These are phyloP conservation scores for Ophidiomyces ophidiicola DNA, from an alignment of 2,329 filamentous ascomycete species.

Conservation along the genomic window DNA sequence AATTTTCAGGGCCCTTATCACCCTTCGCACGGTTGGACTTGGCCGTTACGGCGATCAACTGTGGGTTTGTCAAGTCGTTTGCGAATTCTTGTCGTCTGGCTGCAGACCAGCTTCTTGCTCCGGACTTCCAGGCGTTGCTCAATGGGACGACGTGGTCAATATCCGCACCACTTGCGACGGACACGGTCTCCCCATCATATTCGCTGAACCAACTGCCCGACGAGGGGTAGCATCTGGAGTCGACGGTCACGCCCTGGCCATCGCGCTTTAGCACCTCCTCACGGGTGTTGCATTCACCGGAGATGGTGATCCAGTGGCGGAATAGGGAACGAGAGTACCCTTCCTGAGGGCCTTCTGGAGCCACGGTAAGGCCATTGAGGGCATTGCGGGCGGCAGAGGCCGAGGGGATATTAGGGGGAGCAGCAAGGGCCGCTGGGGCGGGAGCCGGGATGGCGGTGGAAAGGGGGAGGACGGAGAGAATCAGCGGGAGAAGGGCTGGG, in stretches of 20 bases:
- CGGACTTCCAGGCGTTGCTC: constrained; percentile 71
- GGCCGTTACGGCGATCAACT: constrained; percentile 68
- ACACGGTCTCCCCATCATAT: constrained; percentile 64
- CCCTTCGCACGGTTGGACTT: constrained; percentile 62
- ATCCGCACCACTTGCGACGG: constrained; percentile 55
- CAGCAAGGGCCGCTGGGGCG: constrained; percentile 21
- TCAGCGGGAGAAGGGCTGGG: constrained; percentile 1
- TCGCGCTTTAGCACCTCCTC: constrained; percentile 65
- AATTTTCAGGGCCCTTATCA: constrained; percentile 60
- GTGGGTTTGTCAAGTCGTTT: constrained; percentile 63
- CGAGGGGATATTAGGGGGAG: constrained; percentile 52
- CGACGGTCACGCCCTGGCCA: constrained; percentile 49
- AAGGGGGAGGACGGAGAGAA: constrained; percentile 15
- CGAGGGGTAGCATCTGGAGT: constrained; percentile 49
- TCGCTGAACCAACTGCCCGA: constrained; percentile 59
- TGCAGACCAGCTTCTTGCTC: constrained; percentile 60
- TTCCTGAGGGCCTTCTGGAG: constrained; percentile 41
- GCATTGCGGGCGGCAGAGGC: constrained; percentile 44
- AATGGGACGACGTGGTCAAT: constrained; percentile 77
- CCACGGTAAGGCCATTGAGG: constrained; percentile 48
- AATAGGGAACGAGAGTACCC: constrained; percentile 57
- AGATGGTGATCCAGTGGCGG: constrained; percentile 57
- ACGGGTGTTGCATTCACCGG: constrained; percentile 57
- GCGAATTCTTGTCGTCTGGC: constrained; percentile 55
- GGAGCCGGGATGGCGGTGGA: constrained; percentile 16